These are phyloP conservation scores for Arachis monticola DNA, from an alignment of 331 rosid species.

Conservation along the genomic window DNA sequence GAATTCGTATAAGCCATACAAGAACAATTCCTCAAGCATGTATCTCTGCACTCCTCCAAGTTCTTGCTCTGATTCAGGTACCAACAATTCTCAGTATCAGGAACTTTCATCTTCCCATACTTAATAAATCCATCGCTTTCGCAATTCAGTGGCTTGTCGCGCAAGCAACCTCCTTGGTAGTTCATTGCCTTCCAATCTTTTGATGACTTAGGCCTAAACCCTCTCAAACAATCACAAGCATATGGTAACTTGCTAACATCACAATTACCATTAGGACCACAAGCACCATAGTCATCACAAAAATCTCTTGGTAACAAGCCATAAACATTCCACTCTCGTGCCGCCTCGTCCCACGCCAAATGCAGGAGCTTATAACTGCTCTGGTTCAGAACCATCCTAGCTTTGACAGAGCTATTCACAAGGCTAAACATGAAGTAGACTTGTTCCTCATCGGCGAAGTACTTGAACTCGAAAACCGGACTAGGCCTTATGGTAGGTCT, in stretches of 20 bases:
- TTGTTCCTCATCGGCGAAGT: slow-evolving; percentile 30
- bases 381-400: slow-evolving; percentile 43
- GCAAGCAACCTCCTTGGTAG: slow-evolving; percentile 45
- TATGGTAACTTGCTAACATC: slow-evolving; percentile 1
- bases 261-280: slow-evolving; percentile 53
- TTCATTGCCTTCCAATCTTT: slow-evolving; percentile 22
- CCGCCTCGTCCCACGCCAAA: slow-evolving; percentile 32
- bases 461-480: slow-evolving; percentile 31
- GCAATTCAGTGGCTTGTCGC: slow-evolving; percentile 37
- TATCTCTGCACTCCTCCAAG: slow-evolving; percentile 23
- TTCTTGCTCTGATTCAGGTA: slow-evolving; percentile 22
- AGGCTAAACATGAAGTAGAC: slow-evolving; percentile 30
- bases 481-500: slow-evolving; percentile 20
- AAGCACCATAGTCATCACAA: slow-evolving; percentile 49
- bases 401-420: slow-evolving; percentile 9
- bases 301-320: slow-evolving; percentile 43
- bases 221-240: slow-evolving; percentile 46
- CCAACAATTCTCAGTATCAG: slow-evolving; percentile 37
- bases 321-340: slow-evolving; percentile 35
- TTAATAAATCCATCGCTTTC: slow-evolving; percentile 29
- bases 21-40: slow-evolving; percentile 32
- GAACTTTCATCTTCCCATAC: slow-evolving; percentile 31
- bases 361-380: not conserved
- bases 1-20: slow-evolving; percentile 32
- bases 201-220: slow-evolving; percentile 47